Evolutionary conservation across 345 rosid species (phyloP).

Genomic region (Gossypium thurberi): DNA sequence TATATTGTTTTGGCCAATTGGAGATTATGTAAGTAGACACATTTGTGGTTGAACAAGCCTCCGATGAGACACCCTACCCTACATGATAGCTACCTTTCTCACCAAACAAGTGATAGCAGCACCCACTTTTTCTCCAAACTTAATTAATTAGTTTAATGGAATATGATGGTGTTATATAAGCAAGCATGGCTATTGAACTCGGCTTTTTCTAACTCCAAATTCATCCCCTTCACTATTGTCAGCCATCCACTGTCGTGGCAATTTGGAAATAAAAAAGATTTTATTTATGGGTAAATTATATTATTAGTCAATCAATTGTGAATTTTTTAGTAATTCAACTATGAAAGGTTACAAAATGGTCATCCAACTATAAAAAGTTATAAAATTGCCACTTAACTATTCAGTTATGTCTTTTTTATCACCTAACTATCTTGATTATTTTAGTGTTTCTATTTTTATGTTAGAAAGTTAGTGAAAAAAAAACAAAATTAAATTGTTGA

Average conservation of each 20-base stretch:
- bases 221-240: not conserved
- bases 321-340: too few relatives aligned
- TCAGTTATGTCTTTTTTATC: too few relatives aligned
- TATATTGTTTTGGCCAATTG: not conserved
- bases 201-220: not conserved
- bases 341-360: fast-evolving
- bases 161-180: not conserved
- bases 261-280: not conserved
- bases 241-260: not conserved
- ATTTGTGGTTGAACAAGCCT: not conserved
- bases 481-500: too few relatives aligned
- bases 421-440: too few relatives aligned
- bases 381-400: fast-evolving
- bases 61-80: not conserved
- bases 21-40: not conserved
- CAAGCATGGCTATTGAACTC: not conserved
- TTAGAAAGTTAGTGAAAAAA: too few relatives aligned
- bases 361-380: fast-evolving
- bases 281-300: too few relatives aligned
- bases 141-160: not conserved
- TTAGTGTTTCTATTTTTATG: too few relatives aligned
- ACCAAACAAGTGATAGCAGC: constrained; percentile 4
- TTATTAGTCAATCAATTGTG: too few relatives aligned
- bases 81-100: not conserved
- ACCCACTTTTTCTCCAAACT: not conserved